Conservation (phyloP, 2,329 filamentous ascomycete genomes). For the Amauroascus verrucosus region DNA sequence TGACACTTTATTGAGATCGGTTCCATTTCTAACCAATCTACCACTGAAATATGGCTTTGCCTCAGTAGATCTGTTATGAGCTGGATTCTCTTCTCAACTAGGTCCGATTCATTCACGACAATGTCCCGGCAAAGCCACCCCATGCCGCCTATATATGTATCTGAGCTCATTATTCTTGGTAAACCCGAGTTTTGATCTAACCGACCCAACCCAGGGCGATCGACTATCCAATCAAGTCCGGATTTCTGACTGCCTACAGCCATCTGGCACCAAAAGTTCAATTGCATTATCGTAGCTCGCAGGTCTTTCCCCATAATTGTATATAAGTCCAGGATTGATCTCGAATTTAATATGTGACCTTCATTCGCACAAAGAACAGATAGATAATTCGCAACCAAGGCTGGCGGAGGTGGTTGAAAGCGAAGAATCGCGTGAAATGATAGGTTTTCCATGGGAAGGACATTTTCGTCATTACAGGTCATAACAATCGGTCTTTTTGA, state of each 20-base stretch:
- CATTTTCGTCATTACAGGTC: constrained; percentile 84
- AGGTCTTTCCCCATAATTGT: constrained; percentile 60
- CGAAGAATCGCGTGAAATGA: constrained; percentile 77
- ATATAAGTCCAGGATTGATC: constrained; percentile 61
- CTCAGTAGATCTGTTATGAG: constrained; percentile 55
- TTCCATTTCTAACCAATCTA: constrained; percentile 43
- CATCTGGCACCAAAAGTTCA: constrained; percentile 97
- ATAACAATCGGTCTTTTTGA: constrained; percentile 89
- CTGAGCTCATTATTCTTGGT: constrained; percentile 68
- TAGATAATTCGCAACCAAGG: constrained; percentile 68
- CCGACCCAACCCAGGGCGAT: constrained; percentile 65
- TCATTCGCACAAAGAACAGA: constrained; percentile 76
- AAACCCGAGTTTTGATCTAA: constrained; percentile 56
- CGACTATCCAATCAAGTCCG: constrained; percentile 81
- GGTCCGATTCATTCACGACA: constrained; percentile 30
- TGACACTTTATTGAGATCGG: constrained; percentile 5
- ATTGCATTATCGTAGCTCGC: constrained; percentile 67
- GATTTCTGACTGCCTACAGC: constrained; percentile 80
- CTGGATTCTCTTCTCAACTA: constrained; percentile 49
- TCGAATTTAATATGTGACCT: constrained; percentile 64
- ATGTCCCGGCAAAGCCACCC: constrained; percentile 60
- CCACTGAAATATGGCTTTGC: constrained; percentile 56
- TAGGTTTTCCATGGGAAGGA: constrained; percentile 65
- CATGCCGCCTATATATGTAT: constrained; percentile 69
- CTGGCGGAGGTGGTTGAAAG: constrained; percentile 54